Evolutionary conservation across 176 grass and related monocot species (phyloP).

Genomic region (Pontederia crassipes): DNA sequence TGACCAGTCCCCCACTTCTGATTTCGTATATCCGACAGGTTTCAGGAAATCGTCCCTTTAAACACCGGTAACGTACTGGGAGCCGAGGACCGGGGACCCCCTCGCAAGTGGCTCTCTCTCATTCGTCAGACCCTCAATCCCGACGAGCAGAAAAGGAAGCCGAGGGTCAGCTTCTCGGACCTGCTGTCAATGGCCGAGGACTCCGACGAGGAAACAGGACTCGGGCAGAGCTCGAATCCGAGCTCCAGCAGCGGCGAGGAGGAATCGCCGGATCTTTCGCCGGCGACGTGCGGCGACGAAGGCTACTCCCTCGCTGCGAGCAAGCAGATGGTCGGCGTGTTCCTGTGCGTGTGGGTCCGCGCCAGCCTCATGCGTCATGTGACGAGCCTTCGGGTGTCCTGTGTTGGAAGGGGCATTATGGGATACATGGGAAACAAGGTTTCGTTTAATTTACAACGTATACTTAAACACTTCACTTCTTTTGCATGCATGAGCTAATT

Average conservation of each 20-base stretch:
- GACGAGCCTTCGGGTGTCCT: constrained; percentile 43
- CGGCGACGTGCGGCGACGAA: background rate
- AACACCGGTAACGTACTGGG: constrained; percentile 71
- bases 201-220: constrained; percentile 3
- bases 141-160: background rate
- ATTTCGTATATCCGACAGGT: too few species aligned
- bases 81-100: constrained; percentile 42
- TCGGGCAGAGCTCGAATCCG: background rate
- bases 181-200: constrained; percentile 18
- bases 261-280: background rate
- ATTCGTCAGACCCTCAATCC: constrained; percentile 37
- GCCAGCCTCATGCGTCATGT: constrained; percentile 34
- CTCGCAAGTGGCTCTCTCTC: constrained; percentile 47
- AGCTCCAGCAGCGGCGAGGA: constrained; percentile 38
- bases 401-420: constrained; percentile 75
- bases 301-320: constrained; percentile 39
- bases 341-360: constrained; percentile 82
- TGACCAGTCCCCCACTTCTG: too few species aligned
- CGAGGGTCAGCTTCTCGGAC: constrained; percentile 36
- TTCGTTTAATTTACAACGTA: background rate
- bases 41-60: constrained; percentile 40
- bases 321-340: constrained; percentile 93
- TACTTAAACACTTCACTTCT: too few species aligned
- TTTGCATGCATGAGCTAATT: too few species aligned
- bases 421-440: constrained; percentile 99